Percentiles rank a stretch among this genome's conserved stretches.
phyloP scores from a whole-genome alignment of 192 early-diverging fungal genomes.

The Cetraspora pellucida region DNA sequence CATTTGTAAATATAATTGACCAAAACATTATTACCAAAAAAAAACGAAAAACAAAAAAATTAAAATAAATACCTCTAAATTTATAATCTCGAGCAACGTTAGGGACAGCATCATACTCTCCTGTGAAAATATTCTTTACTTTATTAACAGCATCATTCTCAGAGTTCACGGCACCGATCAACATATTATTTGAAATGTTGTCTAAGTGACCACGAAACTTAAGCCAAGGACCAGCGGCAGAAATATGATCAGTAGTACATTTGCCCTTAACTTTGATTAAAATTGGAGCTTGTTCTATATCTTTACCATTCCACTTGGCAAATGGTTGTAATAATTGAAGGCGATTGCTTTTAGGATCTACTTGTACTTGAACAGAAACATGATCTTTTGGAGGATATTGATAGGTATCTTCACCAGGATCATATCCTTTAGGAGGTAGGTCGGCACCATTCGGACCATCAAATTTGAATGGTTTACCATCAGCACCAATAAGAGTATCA shows the following conservation, averaged over 20 bases:
- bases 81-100: constrained; percentile 95
- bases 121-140: constrained; percentile 72
- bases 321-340: constrained; percentile 85
- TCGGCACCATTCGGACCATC: constrained; percentile 79
- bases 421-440: constrained; percentile 91
- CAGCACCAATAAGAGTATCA: constrained; percentile 81
- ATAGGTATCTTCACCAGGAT: constrained; percentile 93
- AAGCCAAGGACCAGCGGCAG: constrained; percentile 88
- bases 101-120: constrained; percentile 87
- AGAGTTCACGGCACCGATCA: constrained; percentile 94
- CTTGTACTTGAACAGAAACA: constrained; percentile 68
- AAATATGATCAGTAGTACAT: constrained; percentile 99
- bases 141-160: constrained; percentile 81
- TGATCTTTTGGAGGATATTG: constrained; percentile 91
- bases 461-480: constrained; percentile 97
- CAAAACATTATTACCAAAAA: too few relatives aligned
- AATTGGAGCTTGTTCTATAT: constrained; percentile 77
- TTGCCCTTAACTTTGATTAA: constrained; percentile 98
- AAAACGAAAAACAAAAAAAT: too few relatives aligned
- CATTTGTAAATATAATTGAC: not conserved
- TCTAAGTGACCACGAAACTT: constrained; percentile 98
- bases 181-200: constrained; percentile 99
- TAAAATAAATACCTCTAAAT: constrained; percentile 58
- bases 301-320: constrained; percentile 85
- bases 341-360: constrained; percentile 84